phyloP scores from a whole-genome alignment of 768 basidiomycete species.

The Leccinum boreale region DNA sequence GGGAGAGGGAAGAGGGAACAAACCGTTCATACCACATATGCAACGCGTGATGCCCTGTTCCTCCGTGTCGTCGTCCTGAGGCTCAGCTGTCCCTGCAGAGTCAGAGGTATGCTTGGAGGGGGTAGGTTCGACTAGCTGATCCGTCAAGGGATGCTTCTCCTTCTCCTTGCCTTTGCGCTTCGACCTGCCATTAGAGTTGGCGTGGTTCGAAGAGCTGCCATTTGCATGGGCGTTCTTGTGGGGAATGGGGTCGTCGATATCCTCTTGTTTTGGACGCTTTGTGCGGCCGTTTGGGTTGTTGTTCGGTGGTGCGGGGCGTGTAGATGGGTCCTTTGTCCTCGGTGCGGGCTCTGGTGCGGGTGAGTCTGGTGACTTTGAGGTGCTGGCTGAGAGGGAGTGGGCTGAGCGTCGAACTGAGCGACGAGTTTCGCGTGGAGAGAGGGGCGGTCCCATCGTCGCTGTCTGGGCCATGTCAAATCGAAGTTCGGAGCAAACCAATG shows the following conservation, averaged over 20 bases:
- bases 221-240: conserved; percentile 43
- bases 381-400: conserved; percentile 62
- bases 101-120: conserved; percentile 29
- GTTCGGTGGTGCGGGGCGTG: conserved; percentile 37
- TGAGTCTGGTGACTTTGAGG: conserved; percentile 74
- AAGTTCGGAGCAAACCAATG: conserved; percentile 3
- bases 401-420: conserved; percentile 74
- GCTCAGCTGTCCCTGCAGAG: conserved; percentile 34
- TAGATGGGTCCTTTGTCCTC: conserved; percentile 41
- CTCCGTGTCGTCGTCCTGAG: conserved; percentile 45
- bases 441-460: conserved; percentile 71
- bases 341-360: conserved; percentile 46
- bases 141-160: conserved; percentile 42
- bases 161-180: conserved; percentile 71
- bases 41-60: conserved; percentile 71
- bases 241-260: conserved; percentile 54
- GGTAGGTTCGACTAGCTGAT: conserved; percentile 28
- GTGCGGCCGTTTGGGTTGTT: conserved; percentile 39
- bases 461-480: conserved; percentile 54
- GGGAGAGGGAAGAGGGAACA: conserved; percentile 26
- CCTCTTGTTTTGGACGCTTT: conserved; percentile 74
- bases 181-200: conserved; percentile 37
- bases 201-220: conserved; percentile 28
- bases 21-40: conserved; percentile 80
- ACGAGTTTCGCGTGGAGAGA: conserved; percentile 73